These are phyloP conservation scores for Volutella citrinella DNA, from an alignment of 2,329 filamentous ascomycete genomes.

Conservation along the genomic window DNA sequence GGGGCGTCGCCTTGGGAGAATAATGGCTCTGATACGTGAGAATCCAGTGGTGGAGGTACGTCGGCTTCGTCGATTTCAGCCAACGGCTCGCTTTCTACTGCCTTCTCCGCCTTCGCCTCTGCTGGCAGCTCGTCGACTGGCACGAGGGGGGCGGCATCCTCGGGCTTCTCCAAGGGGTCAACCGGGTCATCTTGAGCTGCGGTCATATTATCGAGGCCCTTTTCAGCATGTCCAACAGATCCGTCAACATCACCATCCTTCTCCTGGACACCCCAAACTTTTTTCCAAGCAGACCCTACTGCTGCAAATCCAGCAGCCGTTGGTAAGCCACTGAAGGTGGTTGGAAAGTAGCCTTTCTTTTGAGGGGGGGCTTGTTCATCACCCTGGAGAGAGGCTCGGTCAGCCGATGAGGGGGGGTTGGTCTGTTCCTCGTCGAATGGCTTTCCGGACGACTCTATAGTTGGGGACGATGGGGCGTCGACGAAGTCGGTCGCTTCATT, in stretches of 20 bases:
- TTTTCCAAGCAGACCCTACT: slow-evolving; percentile 14
- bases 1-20: slow-evolving; percentile 29
- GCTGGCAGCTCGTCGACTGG: not conserved
- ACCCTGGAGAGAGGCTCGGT: slow-evolving; percentile 6
- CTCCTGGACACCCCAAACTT: slow-evolving; percentile 22
- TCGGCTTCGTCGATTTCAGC: too few species aligned
- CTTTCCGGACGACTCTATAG: too few species aligned
- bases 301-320: slow-evolving; percentile 12
- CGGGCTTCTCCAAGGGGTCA: slow-evolving; percentile 1
- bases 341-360: slow-evolving; percentile 18
- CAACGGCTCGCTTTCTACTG: slow-evolving; percentile 3
- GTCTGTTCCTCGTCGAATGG: slow-evolving; percentile 10
- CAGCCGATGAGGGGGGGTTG: slow-evolving; percentile 7
- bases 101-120: slow-evolving; percentile 2
- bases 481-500: not conserved
- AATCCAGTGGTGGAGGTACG: too few species aligned
- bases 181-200: slow-evolving; percentile 8
- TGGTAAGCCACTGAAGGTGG: slow-evolving; percentile 17
- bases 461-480: slow-evolving; percentile 8
- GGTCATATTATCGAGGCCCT: slow-evolving; percentile 1
- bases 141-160: not conserved
- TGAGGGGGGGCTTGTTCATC: slow-evolving; percentile 11
- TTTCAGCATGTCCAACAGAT: too few species aligned
- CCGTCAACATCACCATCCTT: too few species aligned
- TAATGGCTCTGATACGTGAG: slow-evolving; percentile 28